Evolutionary conservation across 2,329 filamentous ascomycete genomes (phyloP), one percentile per base, ranked within the genome.

Genomic region (Hypoxylon sp.): DNA sequence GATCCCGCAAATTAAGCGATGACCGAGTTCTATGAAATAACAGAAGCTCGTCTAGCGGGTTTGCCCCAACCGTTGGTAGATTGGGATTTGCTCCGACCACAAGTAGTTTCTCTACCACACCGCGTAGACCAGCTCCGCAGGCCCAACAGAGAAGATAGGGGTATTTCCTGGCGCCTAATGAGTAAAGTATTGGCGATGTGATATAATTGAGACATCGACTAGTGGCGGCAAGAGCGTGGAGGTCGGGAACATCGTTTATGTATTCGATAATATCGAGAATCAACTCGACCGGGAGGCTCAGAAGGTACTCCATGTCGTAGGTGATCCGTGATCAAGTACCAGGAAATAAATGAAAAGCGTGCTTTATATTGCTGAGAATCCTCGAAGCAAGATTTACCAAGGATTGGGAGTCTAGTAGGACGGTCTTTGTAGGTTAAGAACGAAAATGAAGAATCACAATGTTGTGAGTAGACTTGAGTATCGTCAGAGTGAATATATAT

Each of bases 141-240:
- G 61, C 61, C 53, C 61, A 63, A 17, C 4, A 7, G 21, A 63
- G 61, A 10, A 63, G 32, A n/a, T 53, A 17, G 1, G 53, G 53
- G 21, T 30, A 19, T 6, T 48, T 23, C 23, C 9, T 23, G 11
- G 23, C 48, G 1, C 38, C 53, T 13, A 58, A 45, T 10, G 46
- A 36, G 21, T 63, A 63, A 3, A 63, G 30, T 0, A 59, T n/a
- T 6, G 53, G 53, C 5, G 53, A 53, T 2, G 48, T 19, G 14
- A 63, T 9, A 3, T 38, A 30, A 25, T 63, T 19, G 23, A 58
- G 17, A 2, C 10, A 7, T n/a, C 21, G 17, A 14, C 38, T 48
- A 10, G 46, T 41, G 3, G 19, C 53, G 1, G 61, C 53, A 10
- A 63, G 14, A 13, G 61, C 21, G 11, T 19, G 3, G 32, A 59